Base-by-base conservation (phyloP, 108 stramenopile species). In the Schizochytrium sp. region DNA sequence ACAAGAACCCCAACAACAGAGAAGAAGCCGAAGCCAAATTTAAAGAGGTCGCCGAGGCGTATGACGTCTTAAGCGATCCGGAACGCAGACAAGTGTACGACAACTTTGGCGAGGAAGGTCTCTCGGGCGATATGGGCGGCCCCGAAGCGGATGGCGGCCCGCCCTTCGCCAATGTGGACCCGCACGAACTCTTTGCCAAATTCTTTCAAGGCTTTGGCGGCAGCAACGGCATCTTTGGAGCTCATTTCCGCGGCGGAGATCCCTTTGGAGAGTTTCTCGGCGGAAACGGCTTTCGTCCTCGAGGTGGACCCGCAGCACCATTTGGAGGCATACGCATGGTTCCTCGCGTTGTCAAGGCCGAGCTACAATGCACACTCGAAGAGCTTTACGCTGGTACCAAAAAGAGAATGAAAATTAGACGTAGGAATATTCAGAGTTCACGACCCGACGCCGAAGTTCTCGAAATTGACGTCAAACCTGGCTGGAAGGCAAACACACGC, bases 301-400 rank as follows among this genome's bases (percentile, higher is more conserved):
- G 34, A 8, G 55, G 55, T 16, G 55, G 8, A 69, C 21, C 21
- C 41, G 21, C 63, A 8, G 41, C 25, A 8, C 4, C 8, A 2
- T 28, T 41, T 41, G 25, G 25, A 14, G 63, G 63, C 41, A 41
- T 69, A 3, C 45, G 4, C n/a, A 53, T 53, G 76, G 19, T 53
- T 6, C 51, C 51, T 12, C 76, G 76, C 45, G 92, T 94, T 5
- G 90, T 94, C 51, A n/a, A 59, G 8, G 34, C 57, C 93, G 92
- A 69, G 53, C 88, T 99, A 83, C 94, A 94, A 72, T 97, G 97
- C 23, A 92, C 94, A 25, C 90, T 99, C 53, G 98, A 99, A 87
- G 97, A 98, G 90, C 90, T 98, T 8, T 99, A 96, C 95, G 97
- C 96, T 72, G 98, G 98, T 48, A 97, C 97, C 90, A 98, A 97